Evolutionary conservation across 2,329 filamentous ascomycete genomes (phyloP), one percentile per base, ranked within the genome.

Genomic region (Pseudocercospora eumusae): DNA sequence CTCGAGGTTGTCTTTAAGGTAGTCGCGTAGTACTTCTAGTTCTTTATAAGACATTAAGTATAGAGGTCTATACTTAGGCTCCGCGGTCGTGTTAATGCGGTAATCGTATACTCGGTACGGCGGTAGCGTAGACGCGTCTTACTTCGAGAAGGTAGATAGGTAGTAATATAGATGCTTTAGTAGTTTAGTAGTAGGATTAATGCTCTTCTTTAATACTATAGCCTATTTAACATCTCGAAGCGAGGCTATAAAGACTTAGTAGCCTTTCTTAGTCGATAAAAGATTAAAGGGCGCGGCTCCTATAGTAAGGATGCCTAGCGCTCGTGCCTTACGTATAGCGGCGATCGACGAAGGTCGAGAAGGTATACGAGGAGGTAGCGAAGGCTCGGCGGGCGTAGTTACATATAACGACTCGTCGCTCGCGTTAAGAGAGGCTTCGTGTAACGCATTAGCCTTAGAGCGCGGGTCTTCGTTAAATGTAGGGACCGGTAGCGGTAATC

Each of bases 1-100:
- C 11, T 28, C 15, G 15, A 56, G 33, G 28, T 56, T 36, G 23
- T 56, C 31, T 11, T 56, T 27, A 11, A 56, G 31, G 23, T 56
- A 56, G 20, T 56, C 15, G n/a, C 18, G 4, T 20, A 56, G 33
- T 5, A 56, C 54, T 42, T 56, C 54, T 13, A 56, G 31, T 18
- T 56, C 54, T 25, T 36, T 9, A 25, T 31, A 20, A 2, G 23
- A 56, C 8, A 56, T 20, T 3, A 7, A 40, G 23, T 56, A 56
- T 20, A 56, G 18, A 8, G 15, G 54, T 10, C 54, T 25, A 25
- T 56, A 56, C 7, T 11, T 31, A 3, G 21, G 54, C 11, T 56
- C 33, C 4, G 18, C 20, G 2, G n/a, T n/a, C 2, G 40, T 28
- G 11, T 40, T 13, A 2, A 44, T 44, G 8, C 13, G 13, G 8